These are phyloP conservation scores for Bisporella sp. DNA, from an alignment of 2,329 filamentous ascomycete species.

Conservation along the genomic window DNA sequence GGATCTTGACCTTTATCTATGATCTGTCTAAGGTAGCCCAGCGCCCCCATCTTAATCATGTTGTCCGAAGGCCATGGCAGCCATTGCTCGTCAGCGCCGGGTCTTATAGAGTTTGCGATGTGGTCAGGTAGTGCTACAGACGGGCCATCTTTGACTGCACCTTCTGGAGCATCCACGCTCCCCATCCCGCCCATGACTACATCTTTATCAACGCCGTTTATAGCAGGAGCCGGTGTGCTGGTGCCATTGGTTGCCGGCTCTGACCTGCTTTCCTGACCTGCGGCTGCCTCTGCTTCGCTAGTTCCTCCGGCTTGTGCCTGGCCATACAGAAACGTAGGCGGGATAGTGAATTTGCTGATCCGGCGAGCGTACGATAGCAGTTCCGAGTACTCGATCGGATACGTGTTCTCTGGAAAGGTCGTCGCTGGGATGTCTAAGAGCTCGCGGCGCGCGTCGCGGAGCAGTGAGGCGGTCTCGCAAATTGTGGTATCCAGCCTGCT, in stretches of 20 bases:
- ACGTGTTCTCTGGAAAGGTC: slow-evolving; percentile 42
- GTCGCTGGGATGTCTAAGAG: slow-evolving; percentile 58
- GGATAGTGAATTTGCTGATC: slow-evolving; percentile 74
- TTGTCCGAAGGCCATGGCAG: slow-evolving; percentile 71
- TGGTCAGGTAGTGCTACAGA: slow-evolving; percentile 17
- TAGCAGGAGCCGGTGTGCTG: slow-evolving; percentile 15
- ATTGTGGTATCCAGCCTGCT: slow-evolving; percentile 64
- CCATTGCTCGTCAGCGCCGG: slow-evolving; percentile 52
- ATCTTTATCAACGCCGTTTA: slow-evolving; percentile 16
- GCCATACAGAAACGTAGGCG: slow-evolving; percentile 27
- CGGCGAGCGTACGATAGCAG: slow-evolving; percentile 71
- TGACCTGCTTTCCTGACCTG: slow-evolving; percentile 13
- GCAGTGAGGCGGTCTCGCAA: slow-evolving; percentile 59
- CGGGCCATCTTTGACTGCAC: too few relatives aligned
- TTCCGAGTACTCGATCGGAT: slow-evolving; percentile 60
- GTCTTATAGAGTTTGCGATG: slow-evolving; percentile 40
- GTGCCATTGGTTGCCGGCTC: slow-evolving; percentile 23
- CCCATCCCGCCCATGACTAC: slow-evolving; percentile 12
- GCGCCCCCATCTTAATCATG: slow-evolving; percentile 59
- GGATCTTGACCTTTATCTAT: slow-evolving; percentile 56
- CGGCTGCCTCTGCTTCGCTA: slow-evolving; percentile 10
- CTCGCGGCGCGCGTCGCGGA: slow-evolving; percentile 67
- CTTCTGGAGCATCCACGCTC: neutral
- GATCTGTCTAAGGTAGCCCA: slow-evolving; percentile 58
- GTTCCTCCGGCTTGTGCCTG: slow-evolving; percentile 9